Base-by-base conservation (phyloP, 768 basidiomycete genomes). In the Trametopsis cervina region DNA sequence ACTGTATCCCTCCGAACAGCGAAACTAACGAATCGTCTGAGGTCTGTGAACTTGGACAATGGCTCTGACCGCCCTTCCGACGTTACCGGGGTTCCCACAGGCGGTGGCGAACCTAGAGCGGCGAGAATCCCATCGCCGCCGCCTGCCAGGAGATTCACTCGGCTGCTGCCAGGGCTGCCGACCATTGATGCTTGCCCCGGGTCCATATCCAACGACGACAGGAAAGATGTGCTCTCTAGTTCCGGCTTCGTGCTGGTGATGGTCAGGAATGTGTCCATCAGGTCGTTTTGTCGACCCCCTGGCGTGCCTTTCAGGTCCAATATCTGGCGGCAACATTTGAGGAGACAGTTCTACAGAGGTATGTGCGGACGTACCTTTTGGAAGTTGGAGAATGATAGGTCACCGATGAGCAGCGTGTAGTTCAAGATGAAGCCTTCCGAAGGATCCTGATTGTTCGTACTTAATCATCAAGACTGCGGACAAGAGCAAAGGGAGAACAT, bases 131-230 rank as follows among this genome's bases (percentile, higher is more conserved):
- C 70, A 35, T 87, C 85, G 7, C 70, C 67, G 5, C 67, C 66
- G 3, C 60, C 62, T 0, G 69, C 62, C 20, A 71, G 60, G 0
- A 86, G 68, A 4, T 77, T 70, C 9, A 83, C 73, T 20, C 79
- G 73, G 54, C 82, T 85, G 1, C 74, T 75, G 12, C 75, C 76
- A 0, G 88, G 86, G 55, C 83, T 86, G 4, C 80, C 69, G 15
- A 83, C 67, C n/a, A 74, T 66, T 11, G 70, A 66, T 2, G 73
- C 66, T 17, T 68, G 63, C 0, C 79, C 69, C 1, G 93, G 92
- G 54, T 98, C 94, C 96, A 99, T 99, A 65, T 99, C 96, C 25
- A 99, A 76, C 0, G 83, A 77, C 0, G 92, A 86, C 25, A 99
- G 78, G 75, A 99, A 97, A 0, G 96, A 98, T 0, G 88, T 85